Percentiles rank a stretch among this genome's conserved stretches.
phyloP scores from a whole-genome alignment of 345 rosid species.

The Passiflora organensis region DNA sequence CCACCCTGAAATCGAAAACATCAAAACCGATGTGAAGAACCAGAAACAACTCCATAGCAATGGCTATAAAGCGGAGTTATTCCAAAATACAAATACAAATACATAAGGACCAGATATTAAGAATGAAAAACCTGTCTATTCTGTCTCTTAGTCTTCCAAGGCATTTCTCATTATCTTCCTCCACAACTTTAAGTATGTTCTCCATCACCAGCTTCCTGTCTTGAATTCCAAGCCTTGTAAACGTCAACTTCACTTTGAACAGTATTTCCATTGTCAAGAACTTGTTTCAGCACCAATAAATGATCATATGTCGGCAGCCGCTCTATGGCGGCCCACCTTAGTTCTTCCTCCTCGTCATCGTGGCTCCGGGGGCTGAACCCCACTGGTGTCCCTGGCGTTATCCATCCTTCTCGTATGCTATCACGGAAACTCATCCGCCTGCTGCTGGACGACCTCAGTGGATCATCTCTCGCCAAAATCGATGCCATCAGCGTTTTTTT shows the following conservation, averaged over 20 bases:
- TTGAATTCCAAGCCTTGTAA: slow-evolving; percentile 40
- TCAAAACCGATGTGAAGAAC: neutral
- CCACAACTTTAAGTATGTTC: slow-evolving; percentile 50
- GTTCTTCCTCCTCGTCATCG: slow-evolving; percentile 78
- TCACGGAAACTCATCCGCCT: neutral
- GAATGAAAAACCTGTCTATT: slow-evolving; percentile 30
- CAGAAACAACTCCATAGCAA: neutral
- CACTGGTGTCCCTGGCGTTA: neutral
- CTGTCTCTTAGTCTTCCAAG: slow-evolving; percentile 55
- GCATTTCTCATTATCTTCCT: slow-evolving; percentile 77
- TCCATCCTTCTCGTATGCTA: neutral
- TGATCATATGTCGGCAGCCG: slow-evolving; percentile 83
- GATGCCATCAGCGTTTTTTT: too few species aligned
- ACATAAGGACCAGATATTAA: neutral
- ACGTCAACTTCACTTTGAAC: slow-evolving; percentile 56
- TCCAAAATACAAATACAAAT: too few species aligned
- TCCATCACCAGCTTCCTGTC: slow-evolving; percentile 70
- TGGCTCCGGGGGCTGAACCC: slow-evolving; percentile 39
- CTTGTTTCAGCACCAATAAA: slow-evolving; percentile 54
- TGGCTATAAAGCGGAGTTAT: neutral
- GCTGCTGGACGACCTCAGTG: slow-evolving; percentile 49
- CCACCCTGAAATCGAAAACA: slow-evolving; percentile 49
- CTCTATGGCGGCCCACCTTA: slow-evolving; percentile 91
- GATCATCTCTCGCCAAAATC: slow-evolving; percentile 48
- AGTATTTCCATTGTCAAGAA: slow-evolving; percentile 44